phyloP scores from a whole-genome alignment of 495 filamentous ascomycete species.

The Lentithecium fluviatile region DNA sequence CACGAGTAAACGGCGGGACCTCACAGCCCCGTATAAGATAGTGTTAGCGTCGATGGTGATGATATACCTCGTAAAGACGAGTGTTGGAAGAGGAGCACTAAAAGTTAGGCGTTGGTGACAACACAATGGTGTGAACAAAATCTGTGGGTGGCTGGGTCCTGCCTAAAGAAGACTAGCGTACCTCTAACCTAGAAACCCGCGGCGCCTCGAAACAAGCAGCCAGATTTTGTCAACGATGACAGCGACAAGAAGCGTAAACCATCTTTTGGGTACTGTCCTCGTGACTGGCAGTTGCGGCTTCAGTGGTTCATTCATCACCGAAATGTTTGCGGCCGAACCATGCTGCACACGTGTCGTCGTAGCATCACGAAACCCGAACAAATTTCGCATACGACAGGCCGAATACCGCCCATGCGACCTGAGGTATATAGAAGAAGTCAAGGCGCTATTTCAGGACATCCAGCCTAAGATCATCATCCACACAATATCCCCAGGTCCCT shows the following conservation, averaged over 20 bases:
- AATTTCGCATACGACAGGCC: background rate
- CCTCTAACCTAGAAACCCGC: no score
- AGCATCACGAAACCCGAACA: background rate
- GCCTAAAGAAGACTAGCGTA: no score
- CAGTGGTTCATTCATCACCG: slow-evolving; percentile 6
- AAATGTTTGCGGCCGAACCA: slow-evolving; percentile 5
- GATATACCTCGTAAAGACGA: no score
- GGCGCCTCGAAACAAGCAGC: background rate
- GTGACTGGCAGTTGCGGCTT: slow-evolving; percentile 14
- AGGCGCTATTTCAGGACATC: background rate
- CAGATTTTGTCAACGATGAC: background rate
- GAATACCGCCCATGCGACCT: slow-evolving; percentile 11
- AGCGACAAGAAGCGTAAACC: background rate
- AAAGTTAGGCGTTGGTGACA: no score
- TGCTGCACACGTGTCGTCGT: background rate
- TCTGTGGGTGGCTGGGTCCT: no score
- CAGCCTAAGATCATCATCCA: slow-evolving; percentile 10
- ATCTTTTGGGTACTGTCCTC: slow-evolving; percentile 7
- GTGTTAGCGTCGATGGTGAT: no score
- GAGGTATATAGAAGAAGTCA: background rate
- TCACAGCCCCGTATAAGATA: no score
- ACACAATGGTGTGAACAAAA: no score
- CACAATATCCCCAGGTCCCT: slow-evolving; percentile 9
- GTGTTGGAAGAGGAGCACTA: no score
- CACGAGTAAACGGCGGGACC: no score